A percentile compares a stretch with the other conserved stretches of the same genome.
Evolutionary conservation across 768 basidiomycete species (phyloP).

Genomic region (Coprinopsis marcescibilis): DNA sequence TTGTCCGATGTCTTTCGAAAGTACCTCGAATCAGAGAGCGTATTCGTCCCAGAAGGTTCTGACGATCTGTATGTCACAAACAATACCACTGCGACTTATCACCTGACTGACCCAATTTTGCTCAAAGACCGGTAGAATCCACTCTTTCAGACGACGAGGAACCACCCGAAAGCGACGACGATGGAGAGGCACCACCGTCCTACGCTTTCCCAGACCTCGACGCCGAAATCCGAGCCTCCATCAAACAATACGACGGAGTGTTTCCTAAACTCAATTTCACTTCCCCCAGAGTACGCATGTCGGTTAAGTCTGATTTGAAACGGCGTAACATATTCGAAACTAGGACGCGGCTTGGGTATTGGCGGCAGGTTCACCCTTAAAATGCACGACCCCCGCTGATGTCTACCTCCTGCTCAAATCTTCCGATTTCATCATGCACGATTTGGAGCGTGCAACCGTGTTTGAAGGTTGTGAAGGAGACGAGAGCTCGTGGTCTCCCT

Average conservation of each 20-base stretch:
- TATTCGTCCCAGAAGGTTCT: constrained; percentile 77
- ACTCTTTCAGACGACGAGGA: constrained; percentile 56
- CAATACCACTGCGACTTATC: background rate
- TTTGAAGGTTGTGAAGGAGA: constrained; percentile 56
- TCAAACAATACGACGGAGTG: constrained; percentile 71
- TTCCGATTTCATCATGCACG: constrained; percentile 84
- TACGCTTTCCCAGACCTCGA: constrained; percentile 86
- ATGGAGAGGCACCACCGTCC: constrained; percentile 27
- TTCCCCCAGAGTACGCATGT: constrained; percentile 65
- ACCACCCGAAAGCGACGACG: constrained; percentile 32
- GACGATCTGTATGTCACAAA: constrained; percentile 54
- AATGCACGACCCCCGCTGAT: constrained; percentile 83
- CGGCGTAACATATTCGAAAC: background rate
- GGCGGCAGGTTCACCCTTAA: constrained; percentile 75
- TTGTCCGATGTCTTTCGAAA: constrained; percentile 55
- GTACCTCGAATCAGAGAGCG: constrained; percentile 81
- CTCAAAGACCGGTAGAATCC: constrained; percentile 43
- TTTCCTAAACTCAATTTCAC: constrained; percentile 98
- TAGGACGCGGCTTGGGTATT: constrained; percentile 93
- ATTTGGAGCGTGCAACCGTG: constrained; percentile 51
- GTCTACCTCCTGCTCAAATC: constrained; percentile 91
- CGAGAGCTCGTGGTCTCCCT: constrained; percentile 19
- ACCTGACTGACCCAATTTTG: constrained; percentile 4
- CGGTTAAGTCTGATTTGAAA: background rate
- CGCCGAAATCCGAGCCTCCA: constrained; percentile 53